Base-by-base conservation (phyloP, 2,329 filamentous ascomycete species). In the Aspergillus pseudonomiae region DNA sequence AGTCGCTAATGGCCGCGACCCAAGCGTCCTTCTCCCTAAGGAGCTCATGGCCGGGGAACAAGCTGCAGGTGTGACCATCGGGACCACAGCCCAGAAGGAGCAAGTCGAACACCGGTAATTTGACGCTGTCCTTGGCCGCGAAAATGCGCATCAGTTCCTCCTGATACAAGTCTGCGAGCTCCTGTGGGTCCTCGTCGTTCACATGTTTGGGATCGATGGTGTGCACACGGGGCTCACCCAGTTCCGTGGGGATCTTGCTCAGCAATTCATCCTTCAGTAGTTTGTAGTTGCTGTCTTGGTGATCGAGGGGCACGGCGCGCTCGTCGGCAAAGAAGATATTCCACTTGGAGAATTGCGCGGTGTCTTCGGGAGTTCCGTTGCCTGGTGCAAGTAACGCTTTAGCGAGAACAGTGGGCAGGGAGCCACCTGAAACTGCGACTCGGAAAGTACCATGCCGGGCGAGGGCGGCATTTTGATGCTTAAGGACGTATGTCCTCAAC, bases 251-350 rank as follows among this genome's bases (percentile, higher is more conserved):
- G 67, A 98, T 91, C 82, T 96, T 94, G 82, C 94, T 90, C 66
- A 99, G 84, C 57, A 97, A 85, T 81, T 97, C 93, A 55, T 88
- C 83, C 83, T 97, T 95, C 70, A 98, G 82, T 52, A 97, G 88
- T 65, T 84, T 88, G 81, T 97, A 97, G 83, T 98, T 99, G 83
- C 93, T 97, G 82, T 99, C 94, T 69, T 88, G 86, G 81, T 98
- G 91, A 78, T 95, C 89, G 70, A 97, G 89, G 26, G 95, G 91
- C 59, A 98, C 95, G 71, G 92, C 92, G 74, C 95, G 92, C 85
- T 99, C 95, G 77, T 99, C 95, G 75, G 94, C 94, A 80, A 97
- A 98, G 85, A 98, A 99, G 75, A 99, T 92, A 74, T 98, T 92
- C 95, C 95, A 99, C 79, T 92, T 93, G 76, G 85, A 83, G 80